Conservation (phyloP, 2,329 filamentous ascomycete species). For the Zasmidium citrigriseum region DNA sequence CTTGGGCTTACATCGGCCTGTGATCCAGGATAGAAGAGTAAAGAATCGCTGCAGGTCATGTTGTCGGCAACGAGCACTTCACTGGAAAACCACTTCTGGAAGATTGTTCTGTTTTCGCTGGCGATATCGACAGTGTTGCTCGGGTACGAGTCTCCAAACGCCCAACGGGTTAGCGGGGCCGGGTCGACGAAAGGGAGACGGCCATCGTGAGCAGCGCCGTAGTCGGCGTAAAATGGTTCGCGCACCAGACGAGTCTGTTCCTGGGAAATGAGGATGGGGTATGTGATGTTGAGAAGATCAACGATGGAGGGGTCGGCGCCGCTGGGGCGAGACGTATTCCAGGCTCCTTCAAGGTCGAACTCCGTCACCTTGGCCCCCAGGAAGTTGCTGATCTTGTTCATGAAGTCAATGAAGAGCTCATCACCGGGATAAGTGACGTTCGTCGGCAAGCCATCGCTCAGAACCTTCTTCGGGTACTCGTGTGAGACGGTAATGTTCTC, state of each 20-base stretch:
- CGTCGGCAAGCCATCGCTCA: conserved; percentile 46
- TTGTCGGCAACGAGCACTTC: conserved; percentile 46
- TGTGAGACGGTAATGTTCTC: conserved; percentile 46
- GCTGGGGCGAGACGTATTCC: conserved; percentile 36
- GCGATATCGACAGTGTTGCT: conserved; percentile 44
- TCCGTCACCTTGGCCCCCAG: conserved; percentile 40
- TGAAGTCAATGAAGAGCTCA: conserved; percentile 44
- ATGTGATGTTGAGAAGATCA: conserved; percentile 46
- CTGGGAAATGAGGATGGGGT: conserved; percentile 50
- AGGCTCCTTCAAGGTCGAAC: conserved; percentile 40
- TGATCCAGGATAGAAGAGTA: conserved; percentile 52
- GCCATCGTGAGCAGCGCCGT: conserved; percentile 48
- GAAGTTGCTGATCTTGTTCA: conserved; percentile 46
- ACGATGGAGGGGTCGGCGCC: conserved; percentile 34
- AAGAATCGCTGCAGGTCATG: conserved; percentile 50
- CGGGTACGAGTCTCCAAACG: conserved; percentile 46
- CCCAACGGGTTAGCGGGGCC: conserved; percentile 50
- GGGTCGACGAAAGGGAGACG: conserved; percentile 53
- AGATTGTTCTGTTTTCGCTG: conserved; percentile 52
- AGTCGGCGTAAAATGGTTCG: conserved; percentile 53
- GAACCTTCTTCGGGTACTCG: conserved; percentile 45
- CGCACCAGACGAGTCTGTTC: conserved; percentile 50
- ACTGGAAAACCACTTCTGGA: conserved; percentile 51
- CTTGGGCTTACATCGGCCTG: conserved; percentile 45
- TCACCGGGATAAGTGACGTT: conserved; percentile 39